Conservation (phyloP, 176 grass and related monocot genomes). For the Miscanthus lutarioriparius region DNA sequence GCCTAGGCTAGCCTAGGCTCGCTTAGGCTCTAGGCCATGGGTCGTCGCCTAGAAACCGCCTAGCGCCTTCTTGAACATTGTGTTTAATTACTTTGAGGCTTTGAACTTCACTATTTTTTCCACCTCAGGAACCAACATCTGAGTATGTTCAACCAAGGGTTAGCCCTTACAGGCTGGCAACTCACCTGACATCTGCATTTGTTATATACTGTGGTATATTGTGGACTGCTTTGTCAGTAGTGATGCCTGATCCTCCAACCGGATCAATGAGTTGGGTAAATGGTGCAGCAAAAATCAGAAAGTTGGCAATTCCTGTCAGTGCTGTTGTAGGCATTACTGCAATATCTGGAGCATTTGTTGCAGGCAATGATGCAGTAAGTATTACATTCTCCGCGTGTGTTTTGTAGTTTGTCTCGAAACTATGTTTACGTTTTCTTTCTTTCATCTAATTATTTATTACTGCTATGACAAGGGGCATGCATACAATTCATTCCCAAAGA, state of each 20-base stretch:
- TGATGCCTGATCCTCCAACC: slow-evolving; percentile 80
- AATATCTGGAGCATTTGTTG: slow-evolving; percentile 92
- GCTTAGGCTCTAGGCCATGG: too few species aligned
- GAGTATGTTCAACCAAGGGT: slow-evolving; percentile 93
- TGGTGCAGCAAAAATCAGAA: slow-evolving; percentile 73
- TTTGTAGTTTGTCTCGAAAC: slow-evolving; percentile 22
- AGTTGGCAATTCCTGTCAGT: slow-evolving; percentile 78
- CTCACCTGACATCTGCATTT: slow-evolving; percentile 95
- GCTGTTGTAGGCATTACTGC: slow-evolving; percentile 81
- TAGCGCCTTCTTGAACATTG: too few species aligned
- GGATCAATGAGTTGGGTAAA: slow-evolving; percentile 72
- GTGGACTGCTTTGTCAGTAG: slow-evolving; percentile 91
- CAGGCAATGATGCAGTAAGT: slow-evolving; percentile 92
- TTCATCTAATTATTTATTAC: slow-evolving; percentile 11
- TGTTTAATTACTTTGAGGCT: slow-evolving; percentile 11
- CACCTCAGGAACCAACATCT: slow-evolving; percentile 70
- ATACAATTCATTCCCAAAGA: slow-evolving; percentile 98
- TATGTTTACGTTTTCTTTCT: slow-evolving; percentile 9
- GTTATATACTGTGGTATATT: slow-evolving; percentile 92
- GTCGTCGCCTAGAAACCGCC: too few species aligned
- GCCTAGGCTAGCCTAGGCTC: too few species aligned
- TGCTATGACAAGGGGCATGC: slow-evolving; percentile 75
- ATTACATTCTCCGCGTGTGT: slow-evolving; percentile 2
- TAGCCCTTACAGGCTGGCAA: slow-evolving; percentile 90
- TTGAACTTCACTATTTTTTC: slow-evolving; percentile 27